Base-by-base conservation (phyloP, 179 eudicot species). In the Beta corolliflora region DNA sequence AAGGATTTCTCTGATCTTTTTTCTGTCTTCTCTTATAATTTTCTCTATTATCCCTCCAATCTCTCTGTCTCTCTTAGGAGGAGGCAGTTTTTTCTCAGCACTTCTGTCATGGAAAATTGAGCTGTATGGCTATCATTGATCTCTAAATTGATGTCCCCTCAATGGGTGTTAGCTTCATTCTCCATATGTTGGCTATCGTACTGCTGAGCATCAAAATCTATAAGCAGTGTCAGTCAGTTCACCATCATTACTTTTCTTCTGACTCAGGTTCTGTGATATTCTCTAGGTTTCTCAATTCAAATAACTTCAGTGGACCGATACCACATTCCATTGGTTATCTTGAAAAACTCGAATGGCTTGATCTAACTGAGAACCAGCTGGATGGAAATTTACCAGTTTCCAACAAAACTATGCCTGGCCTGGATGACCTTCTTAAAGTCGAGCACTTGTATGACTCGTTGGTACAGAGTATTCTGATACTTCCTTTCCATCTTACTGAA, bases 251-350 rank as follows among this genome's bases (percentile, higher is more conserved):
- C 63, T 61, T 36, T 54, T 52, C 29, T 76, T 55, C n/a, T 76
- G 59, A 80, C 68, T 44, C 53, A 55, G 11, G 53, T 60, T 15
- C 45, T 44, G 53, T 59, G 46, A 45, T 76, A 56, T 46, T 77
- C 73, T 80, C 48, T 89, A 94, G 97, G 86, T 90, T 91, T 81
- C 89, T 93, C 73, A 90, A 74, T 77, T 78, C 84, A 4, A 93
- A 93, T 76, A 80, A 81, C 82, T 90, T 93, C 83, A 90, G 46
- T 59, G 97, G 97, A 79, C 81, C 83, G 10, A 93, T 93, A 77
- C 93, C 97, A 23, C 84, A 85, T 72, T 88, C 97, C 60, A 77
- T 93, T 31, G 93, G 97, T 36, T 82, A 88, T 69, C 80, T 91
- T 29, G 18, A 84, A 7, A 86, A 77, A 29, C 88, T 91, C 63